phyloP scores from a whole-genome alignment of 179 eudicot species.

The Spergularia azorica region DNA sequence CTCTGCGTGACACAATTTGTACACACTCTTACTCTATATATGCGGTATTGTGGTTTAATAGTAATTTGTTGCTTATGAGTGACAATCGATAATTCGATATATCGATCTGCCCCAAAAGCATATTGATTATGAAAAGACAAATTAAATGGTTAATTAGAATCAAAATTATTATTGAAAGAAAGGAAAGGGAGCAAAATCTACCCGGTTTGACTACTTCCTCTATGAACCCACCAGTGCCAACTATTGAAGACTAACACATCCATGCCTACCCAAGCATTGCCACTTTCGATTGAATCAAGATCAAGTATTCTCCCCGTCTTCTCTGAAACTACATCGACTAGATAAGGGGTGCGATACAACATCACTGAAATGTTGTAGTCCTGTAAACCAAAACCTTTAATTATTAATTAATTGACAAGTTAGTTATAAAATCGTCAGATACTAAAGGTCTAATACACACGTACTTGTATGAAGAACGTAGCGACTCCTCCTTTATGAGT shows the following conservation, averaged over 20 bases:
- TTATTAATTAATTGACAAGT: neutral
- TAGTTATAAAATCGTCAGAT: neutral
- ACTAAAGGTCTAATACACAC: neutral
- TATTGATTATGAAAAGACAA: no score
- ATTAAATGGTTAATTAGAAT: neutral
- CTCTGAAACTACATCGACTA: constrained; percentile 33
- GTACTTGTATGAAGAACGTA: constrained; percentile 40
- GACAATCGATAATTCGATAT: no score
- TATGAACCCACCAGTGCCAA: constrained; percentile 35
- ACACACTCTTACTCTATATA: no score
- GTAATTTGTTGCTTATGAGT: no score
- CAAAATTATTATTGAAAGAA: neutral
- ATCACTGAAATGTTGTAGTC: constrained; percentile 30
- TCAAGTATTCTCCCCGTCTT: constrained; percentile 26
- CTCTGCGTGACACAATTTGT: no score
- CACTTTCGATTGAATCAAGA: constrained; percentile 33
- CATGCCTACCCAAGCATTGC: constrained; percentile 26
- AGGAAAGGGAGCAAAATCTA: no score
- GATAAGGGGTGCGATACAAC: constrained; percentile 29
- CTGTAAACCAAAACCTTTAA: neutral
- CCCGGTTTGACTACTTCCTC: constrained; percentile 8
- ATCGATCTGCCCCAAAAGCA: neutral
- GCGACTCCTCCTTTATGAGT: constrained; percentile 19
- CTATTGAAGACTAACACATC: constrained; percentile 36
- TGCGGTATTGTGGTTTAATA: no score